Base-by-base conservation (phyloP, 352 stramenopile species). In the Globisporangium nunn region DNA sequence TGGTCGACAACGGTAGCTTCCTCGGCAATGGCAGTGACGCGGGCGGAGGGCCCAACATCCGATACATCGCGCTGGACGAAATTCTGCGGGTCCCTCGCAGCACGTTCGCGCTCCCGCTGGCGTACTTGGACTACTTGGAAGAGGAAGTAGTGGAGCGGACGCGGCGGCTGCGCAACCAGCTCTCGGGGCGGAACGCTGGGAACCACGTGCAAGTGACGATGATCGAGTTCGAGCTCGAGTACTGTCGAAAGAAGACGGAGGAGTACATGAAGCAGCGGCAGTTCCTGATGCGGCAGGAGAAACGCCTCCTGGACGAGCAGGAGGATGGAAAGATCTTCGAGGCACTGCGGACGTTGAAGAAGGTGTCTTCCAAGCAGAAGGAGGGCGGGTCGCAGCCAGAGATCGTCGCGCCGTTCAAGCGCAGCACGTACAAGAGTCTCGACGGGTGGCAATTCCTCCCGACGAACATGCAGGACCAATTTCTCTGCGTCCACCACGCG, bases 381-480 rank as follows among this genome's bases (percentile, higher is more conserved):
- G 63, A 63, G n/a, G 62, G 64, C 41, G 49, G 59, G 0, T 18
- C 57, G 11, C 58, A 71, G 2, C 51, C 46, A 12, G 75, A 86
- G 18, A 44, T 77, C 11, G 53, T 82, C 15, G 72, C 79, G 7
- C 78, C 81, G 12, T 94, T 94, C 68, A 91, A 91, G 64, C 76
- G 80, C 45, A 94, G 84, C 69, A 92, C 82, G 56, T 90, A 79
- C 74, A 91, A 92, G 54, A 87, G 71, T 39, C 62, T 89, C 12
- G 78, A 88, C 17, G 51, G 84, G 31, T 94, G 84, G 84, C 79
- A 91, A 54, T 88, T 83, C 45, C 39, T 94, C 12, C 74, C 84
- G 0, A 94, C 84, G 17, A 94, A 94, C 67, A 89, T 94, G 80
- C 84, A 94, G 63, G 72, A 91, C 55, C 81, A 91, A 62, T 91